Conservation (phyloP, 2,329 filamentous ascomycete genomes). For the Aquanectria penicillioides region DNA sequence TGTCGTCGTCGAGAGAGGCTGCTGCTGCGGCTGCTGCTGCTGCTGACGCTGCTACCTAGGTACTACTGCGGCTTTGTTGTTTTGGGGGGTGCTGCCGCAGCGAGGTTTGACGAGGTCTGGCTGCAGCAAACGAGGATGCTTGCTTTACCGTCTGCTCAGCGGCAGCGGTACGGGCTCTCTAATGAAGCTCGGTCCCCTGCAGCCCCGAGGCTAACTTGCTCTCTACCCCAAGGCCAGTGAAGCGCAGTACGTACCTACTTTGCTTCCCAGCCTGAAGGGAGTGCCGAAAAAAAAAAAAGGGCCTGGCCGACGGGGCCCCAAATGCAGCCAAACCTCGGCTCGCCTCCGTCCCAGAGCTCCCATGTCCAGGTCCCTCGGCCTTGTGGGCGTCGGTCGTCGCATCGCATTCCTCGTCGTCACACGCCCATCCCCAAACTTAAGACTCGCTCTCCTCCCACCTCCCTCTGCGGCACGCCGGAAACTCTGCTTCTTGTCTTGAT, state of each 20-base stretch:
- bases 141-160: too few relatives aligned
- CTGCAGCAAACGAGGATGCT: background rate
- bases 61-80: too few relatives aligned
- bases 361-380: conserved; percentile 32
- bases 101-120: background rate
- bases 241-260: background rate
- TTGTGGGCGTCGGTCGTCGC: conserved; percentile 37
- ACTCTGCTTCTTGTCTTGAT: conserved; percentile 22
- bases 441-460: conserved; percentile 30
- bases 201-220: background rate
- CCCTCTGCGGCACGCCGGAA: conserved; percentile 6
- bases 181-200: conserved; percentile 12
- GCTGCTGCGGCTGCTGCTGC: too few relatives aligned
- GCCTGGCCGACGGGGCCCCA: too few relatives aligned
- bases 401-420: conserved; percentile 28
- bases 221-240: background rate
- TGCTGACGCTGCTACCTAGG: too few relatives aligned
- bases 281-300: background rate
- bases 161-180: too few relatives aligned
- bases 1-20: too few relatives aligned
- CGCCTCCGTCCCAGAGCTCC: conserved; percentile 21
- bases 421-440: conserved; percentile 32
- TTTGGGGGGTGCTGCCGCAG: background rate
- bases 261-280: too few relatives aligned
- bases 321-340: conserved; percentile 41